Evolutionary conservation across 208 protist species (phyloP).

Genomic region (Trypanosoma theileri): DNA sequence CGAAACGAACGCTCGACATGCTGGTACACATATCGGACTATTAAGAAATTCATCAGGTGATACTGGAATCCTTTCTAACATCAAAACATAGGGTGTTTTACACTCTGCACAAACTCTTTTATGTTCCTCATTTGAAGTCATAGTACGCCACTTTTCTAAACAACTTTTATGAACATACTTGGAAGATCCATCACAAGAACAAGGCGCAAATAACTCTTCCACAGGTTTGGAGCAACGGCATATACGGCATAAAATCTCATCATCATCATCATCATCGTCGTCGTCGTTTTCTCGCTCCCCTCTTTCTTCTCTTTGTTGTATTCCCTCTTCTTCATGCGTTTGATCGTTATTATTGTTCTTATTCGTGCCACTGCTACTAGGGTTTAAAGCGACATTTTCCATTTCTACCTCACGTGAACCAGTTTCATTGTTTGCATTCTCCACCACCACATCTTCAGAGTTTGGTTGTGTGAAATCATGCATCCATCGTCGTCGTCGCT

Average conservation of each 20-base stretch:
- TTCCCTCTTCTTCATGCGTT: not conserved
- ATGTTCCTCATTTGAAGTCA: conserved; percentile 30
- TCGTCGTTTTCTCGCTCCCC: not conserved
- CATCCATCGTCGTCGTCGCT: not conserved
- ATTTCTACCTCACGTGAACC: not conserved
- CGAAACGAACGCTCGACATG: not conserved
- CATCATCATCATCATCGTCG: conserved; percentile 40
- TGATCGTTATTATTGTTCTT: not conserved
- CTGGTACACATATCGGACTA: conserved; percentile 22
- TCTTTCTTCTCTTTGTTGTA: not conserved
- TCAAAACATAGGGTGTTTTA: conserved; percentile 31
- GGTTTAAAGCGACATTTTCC: not conserved
- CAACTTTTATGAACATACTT: conserved; percentile 77
- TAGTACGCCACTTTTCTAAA: conserved; percentile 70
- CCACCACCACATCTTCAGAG: not conserved
- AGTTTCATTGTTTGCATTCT: not conserved
- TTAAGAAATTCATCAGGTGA: conserved; percentile 5
- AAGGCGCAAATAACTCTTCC: conserved; percentile 69
- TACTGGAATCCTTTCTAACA: conserved; percentile 15
- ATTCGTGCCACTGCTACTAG: not conserved
- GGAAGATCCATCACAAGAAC: conserved; percentile 70
- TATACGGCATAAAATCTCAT: conserved; percentile 74
- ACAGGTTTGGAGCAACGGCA: conserved; percentile 57
- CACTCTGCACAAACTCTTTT: conserved; percentile 33
- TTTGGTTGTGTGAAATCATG: not conserved